Percentiles rank a stretch among this genome's conserved stretches.
Evolutionary conservation across 805 yeast genomes (phyloP).

Genomic region (Starmerella vitae): DNA sequence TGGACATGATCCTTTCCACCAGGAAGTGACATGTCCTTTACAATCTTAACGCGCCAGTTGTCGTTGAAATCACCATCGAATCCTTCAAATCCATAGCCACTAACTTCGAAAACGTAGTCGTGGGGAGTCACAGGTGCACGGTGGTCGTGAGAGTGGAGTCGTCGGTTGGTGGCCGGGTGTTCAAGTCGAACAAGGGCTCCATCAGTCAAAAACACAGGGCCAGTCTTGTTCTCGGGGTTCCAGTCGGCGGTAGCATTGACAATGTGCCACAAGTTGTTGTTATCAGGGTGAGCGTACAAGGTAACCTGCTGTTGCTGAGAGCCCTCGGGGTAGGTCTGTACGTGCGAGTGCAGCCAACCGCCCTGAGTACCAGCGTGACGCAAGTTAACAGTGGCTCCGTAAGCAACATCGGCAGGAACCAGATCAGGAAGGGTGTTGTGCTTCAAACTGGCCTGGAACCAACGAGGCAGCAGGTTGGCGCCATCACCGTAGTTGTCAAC

Average conservation of each 20-base stretch:
- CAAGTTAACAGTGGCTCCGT: slow-evolving; percentile 57
- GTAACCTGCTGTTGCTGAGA: slow-evolving; percentile 70
- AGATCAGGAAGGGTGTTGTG: slow-evolving; percentile 30
- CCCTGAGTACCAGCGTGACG: slow-evolving; percentile 61
- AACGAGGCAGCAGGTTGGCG: slow-evolving; percentile 49
- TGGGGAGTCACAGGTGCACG: slow-evolving; percentile 85
- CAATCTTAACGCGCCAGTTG: slow-evolving; percentile 50
- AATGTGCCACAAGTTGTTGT: slow-evolving; percentile 64
- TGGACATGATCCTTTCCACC: slow-evolving; percentile 28
- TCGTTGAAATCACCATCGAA: slow-evolving; percentile 56
- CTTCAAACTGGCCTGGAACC: slow-evolving; percentile 48
- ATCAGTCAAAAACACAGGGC: slow-evolving; percentile 37
- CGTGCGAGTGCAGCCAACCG: slow-evolving; percentile 70
- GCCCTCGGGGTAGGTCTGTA: slow-evolving; percentile 47
- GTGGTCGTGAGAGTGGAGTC: slow-evolving; percentile 54
- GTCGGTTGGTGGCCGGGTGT: slow-evolving; percentile 55
- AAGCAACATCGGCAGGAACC: slow-evolving; percentile 52
- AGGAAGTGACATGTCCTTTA: slow-evolving; percentile 27
- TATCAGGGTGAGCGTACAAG: slow-evolving; percentile 45
- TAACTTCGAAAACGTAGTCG: slow-evolving; percentile 77
- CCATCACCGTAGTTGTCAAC: slow-evolving; percentile 41
- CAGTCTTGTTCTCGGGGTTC: slow-evolving; percentile 22
- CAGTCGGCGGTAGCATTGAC: slow-evolving; percentile 32
- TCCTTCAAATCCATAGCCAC: slow-evolving; percentile 51
- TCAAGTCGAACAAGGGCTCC: slow-evolving; percentile 51